These are phyloP conservation scores for Blastobotrys elegans DNA, from an alignment of 1,139 yeast genomes.

Conservation along the genomic window DNA sequence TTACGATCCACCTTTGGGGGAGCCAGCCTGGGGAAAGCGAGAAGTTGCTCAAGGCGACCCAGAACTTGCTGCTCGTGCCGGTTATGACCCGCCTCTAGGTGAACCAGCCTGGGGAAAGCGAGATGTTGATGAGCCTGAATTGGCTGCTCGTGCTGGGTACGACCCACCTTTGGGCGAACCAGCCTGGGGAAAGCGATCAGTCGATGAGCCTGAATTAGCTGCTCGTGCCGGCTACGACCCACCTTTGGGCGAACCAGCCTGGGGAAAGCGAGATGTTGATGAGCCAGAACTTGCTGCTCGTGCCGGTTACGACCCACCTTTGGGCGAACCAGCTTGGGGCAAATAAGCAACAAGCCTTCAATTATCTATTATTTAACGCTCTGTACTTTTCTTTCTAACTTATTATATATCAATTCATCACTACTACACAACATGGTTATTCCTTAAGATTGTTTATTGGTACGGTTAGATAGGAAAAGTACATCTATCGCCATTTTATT, in stretches of 20 bases:
- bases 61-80: not conserved
- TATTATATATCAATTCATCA: too few species aligned
- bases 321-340: not conserved
- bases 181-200: not conserved
- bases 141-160: not conserved
- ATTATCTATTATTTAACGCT: too few species aligned
- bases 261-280: not conserved
- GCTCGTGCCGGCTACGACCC: not conserved
- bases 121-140: not conserved
- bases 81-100: not conserved
- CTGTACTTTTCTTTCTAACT: too few species aligned
- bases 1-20: not conserved
- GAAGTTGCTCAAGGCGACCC: not conserved
- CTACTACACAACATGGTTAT: too few species aligned
- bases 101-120: not conserved
- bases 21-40: not conserved
- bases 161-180: not conserved
- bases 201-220: not conserved
- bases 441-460: too few species aligned
- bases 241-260: not conserved
- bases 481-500: too few species aligned
- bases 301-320: not conserved
- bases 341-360: too few species aligned
- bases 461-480: too few species aligned
- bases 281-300: not conserved